phyloP scores from a whole-genome alignment of 352 stramenopile species.

The Phytopythium ostracodes region DNA sequence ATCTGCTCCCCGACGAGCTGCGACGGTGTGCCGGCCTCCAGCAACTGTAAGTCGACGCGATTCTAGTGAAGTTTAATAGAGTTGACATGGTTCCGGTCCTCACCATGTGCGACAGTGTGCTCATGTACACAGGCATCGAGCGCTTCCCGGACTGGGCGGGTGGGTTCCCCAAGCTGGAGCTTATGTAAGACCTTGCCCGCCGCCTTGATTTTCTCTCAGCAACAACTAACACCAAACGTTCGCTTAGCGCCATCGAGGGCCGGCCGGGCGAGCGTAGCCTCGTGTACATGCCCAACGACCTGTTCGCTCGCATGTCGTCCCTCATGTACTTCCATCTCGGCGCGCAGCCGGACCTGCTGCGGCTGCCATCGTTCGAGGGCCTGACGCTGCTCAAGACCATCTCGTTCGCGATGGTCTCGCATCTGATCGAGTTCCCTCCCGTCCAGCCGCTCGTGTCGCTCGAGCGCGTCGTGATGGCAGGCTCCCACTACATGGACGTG shows the following conservation, averaged over 20 bases:
- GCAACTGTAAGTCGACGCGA: slow-evolving; percentile 1
- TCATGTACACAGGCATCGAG: slow-evolving; percentile 8
- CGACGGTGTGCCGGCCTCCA: slow-evolving; percentile 5
- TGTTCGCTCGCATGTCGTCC: slow-evolving; percentile 9
- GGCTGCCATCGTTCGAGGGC: slow-evolving; percentile 6
- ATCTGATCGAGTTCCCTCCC: background rate
- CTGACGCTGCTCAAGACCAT: slow-evolving; percentile 8
- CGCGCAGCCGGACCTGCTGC: background rate
- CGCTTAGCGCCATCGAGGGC: background rate
- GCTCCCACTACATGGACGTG: slow-evolving; percentile 2
- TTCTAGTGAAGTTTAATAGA: background rate
- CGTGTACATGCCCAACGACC: slow-evolving; percentile 2
- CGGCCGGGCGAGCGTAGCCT: background rate
- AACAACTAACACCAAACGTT: background rate
- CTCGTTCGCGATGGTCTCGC: slow-evolving; percentile 3
- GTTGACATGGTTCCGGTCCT: too few species aligned
- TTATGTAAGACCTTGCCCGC: slow-evolving; percentile 1
- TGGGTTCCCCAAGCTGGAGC: background rate
- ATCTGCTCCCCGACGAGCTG: background rate
- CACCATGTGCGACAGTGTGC: background rate
- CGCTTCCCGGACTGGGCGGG: background rate
- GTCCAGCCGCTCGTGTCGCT: slow-evolving; percentile 1
- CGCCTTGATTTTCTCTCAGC: background rate
- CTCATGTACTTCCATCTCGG: slow-evolving; percentile 10
- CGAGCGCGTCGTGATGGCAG: background rate